phyloP scores from a whole-genome alignment of 2,329 filamentous ascomycete species.

The Alternaria sp. region DNA sequence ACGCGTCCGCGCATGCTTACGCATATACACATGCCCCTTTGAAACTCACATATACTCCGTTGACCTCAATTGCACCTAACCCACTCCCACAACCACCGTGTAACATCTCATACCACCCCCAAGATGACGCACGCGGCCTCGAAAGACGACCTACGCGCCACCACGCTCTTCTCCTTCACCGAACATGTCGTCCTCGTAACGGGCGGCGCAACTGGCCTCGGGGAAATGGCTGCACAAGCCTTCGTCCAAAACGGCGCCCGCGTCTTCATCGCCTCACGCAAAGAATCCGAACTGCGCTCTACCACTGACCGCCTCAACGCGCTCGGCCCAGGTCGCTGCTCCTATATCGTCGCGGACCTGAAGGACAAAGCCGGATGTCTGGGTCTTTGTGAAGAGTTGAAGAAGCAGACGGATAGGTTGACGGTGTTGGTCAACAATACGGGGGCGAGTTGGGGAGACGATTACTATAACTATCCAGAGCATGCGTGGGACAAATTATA shows the following conservation, averaged over 20 bases:
- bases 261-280: conserved; percentile 64
- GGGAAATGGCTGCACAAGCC: conserved; percentile 65
- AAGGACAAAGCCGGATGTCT: conserved; percentile 63
- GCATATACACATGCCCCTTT: not conserved
- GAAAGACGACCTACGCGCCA: conserved; percentile 45
- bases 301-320: conserved; percentile 59
- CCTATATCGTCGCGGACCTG: conserved; percentile 61
- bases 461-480: conserved; percentile 67
- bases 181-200: conserved; percentile 59
- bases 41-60: not conserved
- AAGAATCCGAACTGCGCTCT: conserved; percentile 60
- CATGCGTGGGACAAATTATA: conserved; percentile 67
- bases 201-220: conserved; percentile 61
- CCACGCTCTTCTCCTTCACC: conserved; percentile 47
- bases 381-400: conserved; percentile 58
- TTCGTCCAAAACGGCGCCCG: conserved; percentile 62
- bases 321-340: conserved; percentile 61
- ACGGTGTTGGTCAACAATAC: conserved; percentile 64
- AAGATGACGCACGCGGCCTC: conserved; percentile 44
- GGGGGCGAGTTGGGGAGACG: conserved; percentile 64
- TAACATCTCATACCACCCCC: not conserved
- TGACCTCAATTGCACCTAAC: not conserved
- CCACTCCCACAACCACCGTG: not conserved
- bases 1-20: conserved; percentile 1
- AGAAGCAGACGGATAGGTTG: conserved; percentile 54